phyloP scores from a whole-genome alignment of 495 filamentous ascomycete genomes.

The Penicillium samsonianum region DNA sequence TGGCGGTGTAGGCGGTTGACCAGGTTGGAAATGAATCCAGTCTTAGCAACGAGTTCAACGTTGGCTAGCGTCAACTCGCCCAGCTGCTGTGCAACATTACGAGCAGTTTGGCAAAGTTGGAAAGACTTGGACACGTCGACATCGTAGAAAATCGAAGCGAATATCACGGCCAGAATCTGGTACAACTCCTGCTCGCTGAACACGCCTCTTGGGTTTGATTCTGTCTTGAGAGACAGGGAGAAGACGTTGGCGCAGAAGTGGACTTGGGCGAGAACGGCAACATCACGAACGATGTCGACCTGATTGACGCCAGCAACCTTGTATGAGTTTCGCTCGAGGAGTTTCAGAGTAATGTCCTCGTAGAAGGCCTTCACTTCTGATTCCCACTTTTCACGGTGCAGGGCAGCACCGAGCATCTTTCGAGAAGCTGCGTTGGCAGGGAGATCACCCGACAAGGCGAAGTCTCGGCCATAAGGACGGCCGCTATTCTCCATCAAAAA shows the following conservation, averaged over 20 bases:
- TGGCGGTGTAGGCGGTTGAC: constrained; percentile 45
- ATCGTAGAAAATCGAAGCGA: constrained; percentile 65
- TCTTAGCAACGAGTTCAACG: constrained; percentile 59
- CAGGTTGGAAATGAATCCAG: constrained; percentile 50
- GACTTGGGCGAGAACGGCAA: constrained; percentile 61
- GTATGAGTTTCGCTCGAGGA: constrained; percentile 51
- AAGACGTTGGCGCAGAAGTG: constrained; percentile 64
- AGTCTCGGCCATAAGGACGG: constrained; percentile 48
- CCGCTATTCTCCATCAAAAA: constrained; percentile 47
- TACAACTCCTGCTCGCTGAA: constrained; percentile 63
- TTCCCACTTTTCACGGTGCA: constrained; percentile 55
- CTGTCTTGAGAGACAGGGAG: constrained; percentile 62
- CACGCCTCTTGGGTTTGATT: constrained; percentile 57
- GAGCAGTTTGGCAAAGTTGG: constrained; percentile 56
- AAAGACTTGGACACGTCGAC: constrained; percentile 65
- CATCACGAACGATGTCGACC: constrained; percentile 62
- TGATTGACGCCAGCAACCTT: constrained; percentile 57
- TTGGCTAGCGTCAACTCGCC: constrained; percentile 60
- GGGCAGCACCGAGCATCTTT: constrained; percentile 46
- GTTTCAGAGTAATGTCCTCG: constrained; percentile 51
- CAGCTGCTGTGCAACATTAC: constrained; percentile 57
- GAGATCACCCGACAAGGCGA: constrained; percentile 57
- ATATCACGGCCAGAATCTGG: constrained; percentile 57
- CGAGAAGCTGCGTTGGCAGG: constrained; percentile 49
- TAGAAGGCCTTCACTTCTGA: constrained; percentile 54